These are phyloP conservation scores for Hyaloscypha hepaticicola DNA, from an alignment of 495 filamentous ascomycete genomes.

Conservation along the genomic window DNA sequence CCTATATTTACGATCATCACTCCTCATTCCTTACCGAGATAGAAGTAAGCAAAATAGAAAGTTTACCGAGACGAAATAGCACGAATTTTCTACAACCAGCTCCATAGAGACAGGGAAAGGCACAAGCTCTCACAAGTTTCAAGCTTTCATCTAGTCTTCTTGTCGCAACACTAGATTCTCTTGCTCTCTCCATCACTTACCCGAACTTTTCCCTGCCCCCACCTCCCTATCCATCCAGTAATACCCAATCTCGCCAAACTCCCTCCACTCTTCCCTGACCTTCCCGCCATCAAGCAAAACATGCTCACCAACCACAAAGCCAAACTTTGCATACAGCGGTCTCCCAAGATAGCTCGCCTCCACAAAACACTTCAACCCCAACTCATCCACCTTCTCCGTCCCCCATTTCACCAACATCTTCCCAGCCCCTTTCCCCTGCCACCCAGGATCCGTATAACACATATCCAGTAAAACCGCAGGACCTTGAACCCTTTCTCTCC, in stretches of 20 bases:
- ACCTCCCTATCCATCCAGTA: slow-evolving; percentile 4
- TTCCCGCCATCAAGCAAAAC: background rate
- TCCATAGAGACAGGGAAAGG: no score
- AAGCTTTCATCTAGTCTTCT: no score
- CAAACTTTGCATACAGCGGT: slow-evolving; percentile 2
- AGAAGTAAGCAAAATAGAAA: no score
- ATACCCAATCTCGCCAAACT: background rate
- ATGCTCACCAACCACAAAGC: slow-evolving; percentile 2
- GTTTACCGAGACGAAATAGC: no score
- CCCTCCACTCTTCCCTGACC: slow-evolving; percentile 5
- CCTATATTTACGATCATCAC: no score
- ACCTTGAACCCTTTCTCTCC: slow-evolving; percentile 9
- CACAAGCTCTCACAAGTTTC: no score
- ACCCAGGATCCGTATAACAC: background rate
- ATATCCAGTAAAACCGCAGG: slow-evolving; percentile 6
- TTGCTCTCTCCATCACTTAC: background rate
- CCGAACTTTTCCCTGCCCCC: background rate
- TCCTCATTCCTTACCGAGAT: no score
- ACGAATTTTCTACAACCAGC: no score
- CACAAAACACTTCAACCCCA: background rate
- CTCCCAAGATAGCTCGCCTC: background rate
- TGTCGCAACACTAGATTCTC: background rate
- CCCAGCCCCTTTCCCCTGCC: background rate
- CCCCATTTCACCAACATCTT: slow-evolving; percentile 1
- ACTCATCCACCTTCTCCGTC: slow-evolving; percentile 2